These are phyloP conservation scores for Aureobasidium uvarum DNA, from an alignment of 2,329 filamentous ascomycete genomes.

Conservation along the genomic window DNA sequence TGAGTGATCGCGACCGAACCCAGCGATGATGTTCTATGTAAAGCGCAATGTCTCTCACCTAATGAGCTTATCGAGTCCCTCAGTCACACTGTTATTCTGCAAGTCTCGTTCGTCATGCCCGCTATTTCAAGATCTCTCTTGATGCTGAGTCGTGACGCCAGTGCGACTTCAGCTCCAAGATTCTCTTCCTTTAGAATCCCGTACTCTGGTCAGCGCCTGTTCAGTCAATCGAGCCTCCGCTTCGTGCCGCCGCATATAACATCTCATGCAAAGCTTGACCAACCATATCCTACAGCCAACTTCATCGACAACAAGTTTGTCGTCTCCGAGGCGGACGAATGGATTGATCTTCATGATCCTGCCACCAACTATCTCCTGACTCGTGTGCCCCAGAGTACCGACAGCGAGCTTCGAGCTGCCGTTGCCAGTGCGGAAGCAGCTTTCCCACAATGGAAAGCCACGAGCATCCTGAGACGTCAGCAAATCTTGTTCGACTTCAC, in stretches of 20 bases:
- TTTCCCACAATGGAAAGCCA: slow-evolving; percentile 68
- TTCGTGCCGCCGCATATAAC: slow-evolving; percentile 37
- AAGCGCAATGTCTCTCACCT: no score
- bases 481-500: slow-evolving; percentile 83
- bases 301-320: slow-evolving; percentile 71
- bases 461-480: slow-evolving; percentile 68
- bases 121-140: no score
- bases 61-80: no score
- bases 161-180: no score
- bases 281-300: slow-evolving; percentile 61
- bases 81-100: no score
- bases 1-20: no score
- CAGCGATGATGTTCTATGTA: no score
- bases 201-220: no score
- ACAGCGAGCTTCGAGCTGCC: slow-evolving; percentile 68
- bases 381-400: slow-evolving; percentile 77
- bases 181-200: no score
- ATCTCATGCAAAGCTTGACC: slow-evolving; percentile 66
- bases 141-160: no score
- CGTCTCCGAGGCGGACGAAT: slow-evolving; percentile 62
- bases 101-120: no score
- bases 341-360: slow-evolving; percentile 74
- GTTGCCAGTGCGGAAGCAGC: slow-evolving; percentile 71
- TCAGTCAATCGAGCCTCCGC: no score
- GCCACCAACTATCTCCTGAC: slow-evolving; percentile 81